A percentile compares a stretch with the other conserved stretches of the same genome.
These are phyloP conservation scores for Pestalotiopsis sp. DNA, from an alignment of 2,329 filamentous ascomycete genomes.

Conservation along the genomic window DNA sequence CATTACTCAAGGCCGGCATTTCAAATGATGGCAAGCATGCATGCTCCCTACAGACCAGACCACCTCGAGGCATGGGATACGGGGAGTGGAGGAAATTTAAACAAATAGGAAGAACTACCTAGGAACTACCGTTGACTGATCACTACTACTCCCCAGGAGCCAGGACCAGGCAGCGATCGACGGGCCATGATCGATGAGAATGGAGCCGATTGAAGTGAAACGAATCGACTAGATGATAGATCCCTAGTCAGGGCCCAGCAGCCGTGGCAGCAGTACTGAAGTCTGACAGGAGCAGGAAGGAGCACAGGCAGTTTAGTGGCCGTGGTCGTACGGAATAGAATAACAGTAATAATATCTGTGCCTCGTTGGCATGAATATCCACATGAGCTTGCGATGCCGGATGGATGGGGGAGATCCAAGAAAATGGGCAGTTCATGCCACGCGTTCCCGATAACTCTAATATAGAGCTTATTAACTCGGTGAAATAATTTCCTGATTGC, in stretches of 20 bases:
- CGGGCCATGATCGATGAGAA: not conserved
- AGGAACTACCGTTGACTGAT: not conserved
- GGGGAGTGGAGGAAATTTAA: not conserved
- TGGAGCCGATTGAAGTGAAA: not conserved
- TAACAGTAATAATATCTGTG: not conserved
- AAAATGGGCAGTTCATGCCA: constrained; percentile 5
- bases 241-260: not conserved
- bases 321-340: not conserved
- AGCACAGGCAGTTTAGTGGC: constrained; percentile 1
- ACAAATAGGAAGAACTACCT: not conserved
- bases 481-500: not conserved
- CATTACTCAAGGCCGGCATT: not conserved
- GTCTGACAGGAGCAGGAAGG: not conserved
- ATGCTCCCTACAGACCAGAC: no score
- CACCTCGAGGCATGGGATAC: not conserved
- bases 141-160: not conserved
- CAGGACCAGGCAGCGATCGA: constrained; percentile 6
- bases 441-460: constrained; percentile 9
- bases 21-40: not conserved
- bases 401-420: not conserved
- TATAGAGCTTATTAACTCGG: constrained; percentile 8
- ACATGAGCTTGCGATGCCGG: not conserved
- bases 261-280: not conserved
- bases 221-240: not conserved
- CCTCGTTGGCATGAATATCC: not conserved